Percentiles rank a stretch among this genome's conserved stretches.
phyloP scores from a whole-genome alignment of 495 filamentous ascomycete genomes.

The Hamigera avellanea region DNA sequence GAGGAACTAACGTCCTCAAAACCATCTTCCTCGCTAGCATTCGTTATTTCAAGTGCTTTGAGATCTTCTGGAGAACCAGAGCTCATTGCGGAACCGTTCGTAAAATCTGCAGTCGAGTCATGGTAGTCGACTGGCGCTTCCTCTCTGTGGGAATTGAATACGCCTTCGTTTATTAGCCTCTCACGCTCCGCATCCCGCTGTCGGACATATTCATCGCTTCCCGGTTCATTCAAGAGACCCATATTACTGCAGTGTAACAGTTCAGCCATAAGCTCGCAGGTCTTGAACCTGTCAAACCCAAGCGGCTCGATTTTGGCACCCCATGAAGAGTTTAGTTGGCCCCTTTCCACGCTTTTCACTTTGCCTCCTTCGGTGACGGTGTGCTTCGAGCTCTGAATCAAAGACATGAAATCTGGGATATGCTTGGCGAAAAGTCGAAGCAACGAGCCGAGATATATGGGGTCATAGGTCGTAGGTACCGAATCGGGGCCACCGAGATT shows the following conservation, averaged over 20 bases:
- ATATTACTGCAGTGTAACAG: slow-evolving; percentile 98
- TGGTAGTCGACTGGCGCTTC: slow-evolving; percentile 32
- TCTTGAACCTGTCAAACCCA: slow-evolving; percentile 97
- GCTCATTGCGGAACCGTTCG: slow-evolving; percentile 23
- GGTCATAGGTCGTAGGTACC: slow-evolving; percentile 72
- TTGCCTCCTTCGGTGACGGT: slow-evolving; percentile 48
- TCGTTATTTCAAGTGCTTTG: slow-evolving; percentile 54
- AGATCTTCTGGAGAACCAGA: slow-evolving; percentile 33
- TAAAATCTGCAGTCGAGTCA: slow-evolving; percentile 36
- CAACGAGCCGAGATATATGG: slow-evolving; percentile 92
- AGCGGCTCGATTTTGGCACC: slow-evolving; percentile 86
- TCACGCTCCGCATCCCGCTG: slow-evolving; percentile 75
- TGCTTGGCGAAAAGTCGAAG: slow-evolving; percentile 80
- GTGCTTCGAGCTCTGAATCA: slow-evolving; percentile 60
- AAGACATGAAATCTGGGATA: slow-evolving; percentile 91
- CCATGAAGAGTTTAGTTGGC: slow-evolving; percentile 72
- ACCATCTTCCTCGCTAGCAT: slow-evolving; percentile 77
- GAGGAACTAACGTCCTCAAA: slow-evolving; percentile 82
- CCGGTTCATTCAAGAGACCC: slow-evolving; percentile 86
- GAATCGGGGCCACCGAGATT: slow-evolving; percentile 65
- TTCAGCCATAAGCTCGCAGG: slow-evolving; percentile 97
- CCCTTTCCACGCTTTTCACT: slow-evolving; percentile 45
- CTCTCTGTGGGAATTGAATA: slow-evolving; percentile 25
- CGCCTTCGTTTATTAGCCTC: slow-evolving; percentile 58
- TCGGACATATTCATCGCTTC: slow-evolving; percentile 78